Evolutionary conservation across 257 asterid genomes (phyloP).

Genomic region (Lithospermum erythrorhizon): DNA sequence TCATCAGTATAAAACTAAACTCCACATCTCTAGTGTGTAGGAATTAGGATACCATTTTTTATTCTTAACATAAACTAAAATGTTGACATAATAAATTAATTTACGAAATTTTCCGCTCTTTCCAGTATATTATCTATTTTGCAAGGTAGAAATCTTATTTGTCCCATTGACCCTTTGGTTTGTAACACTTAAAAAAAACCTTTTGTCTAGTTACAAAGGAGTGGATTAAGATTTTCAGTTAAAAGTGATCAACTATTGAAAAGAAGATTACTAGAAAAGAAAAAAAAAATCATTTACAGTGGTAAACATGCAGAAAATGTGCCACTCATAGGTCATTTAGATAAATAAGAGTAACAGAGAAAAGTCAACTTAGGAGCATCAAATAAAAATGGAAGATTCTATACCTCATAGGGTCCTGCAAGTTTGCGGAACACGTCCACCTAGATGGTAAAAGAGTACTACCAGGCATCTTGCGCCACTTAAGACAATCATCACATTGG

Average conservation of each 20-base stretch:
- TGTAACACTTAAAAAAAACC: too few relatives aligned
- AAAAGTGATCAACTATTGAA: neutral
- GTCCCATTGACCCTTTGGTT: too few relatives aligned
- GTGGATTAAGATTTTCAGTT: too few relatives aligned
- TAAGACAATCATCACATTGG: conserved; percentile 85
- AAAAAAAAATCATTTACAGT: neutral
- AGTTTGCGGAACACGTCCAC: conserved; percentile 74
- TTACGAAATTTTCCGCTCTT: too few relatives aligned
- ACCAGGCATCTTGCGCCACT: conserved; percentile 86
- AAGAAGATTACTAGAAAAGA: neutral
- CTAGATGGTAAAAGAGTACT: conserved; percentile 59
- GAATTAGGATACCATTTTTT: too few relatives aligned
- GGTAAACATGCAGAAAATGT: neutral
- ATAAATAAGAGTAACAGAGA: neutral
- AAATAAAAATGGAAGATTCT: conserved; percentile 1
- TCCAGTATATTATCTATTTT: too few relatives aligned
- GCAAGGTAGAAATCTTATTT: too few relatives aligned
- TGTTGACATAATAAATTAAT: too few relatives aligned
- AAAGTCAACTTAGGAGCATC: neutral
- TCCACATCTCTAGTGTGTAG: too few relatives aligned
- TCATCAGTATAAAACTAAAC: too few relatives aligned
- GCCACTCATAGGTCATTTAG: neutral
- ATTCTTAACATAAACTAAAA: too few relatives aligned
- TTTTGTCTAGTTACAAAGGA: too few relatives aligned
- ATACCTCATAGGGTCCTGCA: conserved; percentile 65